Evolutionary conservation across 192 early-diverging fungal species (phyloP), one percentile per base, ranked within the genome.

Genomic region (Backusella australiensis): DNA sequence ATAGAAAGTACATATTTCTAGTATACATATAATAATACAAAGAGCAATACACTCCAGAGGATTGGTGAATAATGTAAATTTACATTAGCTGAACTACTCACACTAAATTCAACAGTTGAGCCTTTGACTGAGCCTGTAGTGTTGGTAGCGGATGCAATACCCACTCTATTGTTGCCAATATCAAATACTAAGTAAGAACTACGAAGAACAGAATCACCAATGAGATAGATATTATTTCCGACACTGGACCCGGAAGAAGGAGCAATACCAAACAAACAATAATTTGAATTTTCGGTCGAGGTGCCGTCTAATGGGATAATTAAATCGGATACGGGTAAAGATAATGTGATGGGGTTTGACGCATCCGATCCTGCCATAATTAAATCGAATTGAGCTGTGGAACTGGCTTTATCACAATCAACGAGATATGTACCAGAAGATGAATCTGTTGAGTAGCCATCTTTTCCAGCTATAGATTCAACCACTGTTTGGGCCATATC

Each of bases 161-260:
- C 66, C 59, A 77, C 32, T 26, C 69, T 71, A 32, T 81, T 42
- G n/a, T 76, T 36, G 11, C 46, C 68, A 14, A 76, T 56, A 70
- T 76, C 75, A 70, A 76, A 76, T 8, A 70, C 75, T 42, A 76
- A 41, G 17, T 76, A 76, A 39, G 68, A 49, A 39, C 67, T 70
- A 34, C 75, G 66, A 59, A 76, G 75, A 32, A 80, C 32, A 56
- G 70, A 76, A 14, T 76, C 75, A 49, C 78, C 78, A 34, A 75
- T 23, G 2, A 80, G 23, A 23, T 66, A 79, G 34, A 80, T 78
- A 39, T 35, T 78, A 3, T 29, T 44, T 71, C 46, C 77, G 15
- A 21, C n/a, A 35, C 56, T 74, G 15, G 36, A 26, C 2, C 14
- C 52, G 14, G 39, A 34, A 56, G 59, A 17, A 44, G 49, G 73